phyloP scores from a whole-genome alignment of 139 green algal species.

The Zygnema cylindricum region DNA sequence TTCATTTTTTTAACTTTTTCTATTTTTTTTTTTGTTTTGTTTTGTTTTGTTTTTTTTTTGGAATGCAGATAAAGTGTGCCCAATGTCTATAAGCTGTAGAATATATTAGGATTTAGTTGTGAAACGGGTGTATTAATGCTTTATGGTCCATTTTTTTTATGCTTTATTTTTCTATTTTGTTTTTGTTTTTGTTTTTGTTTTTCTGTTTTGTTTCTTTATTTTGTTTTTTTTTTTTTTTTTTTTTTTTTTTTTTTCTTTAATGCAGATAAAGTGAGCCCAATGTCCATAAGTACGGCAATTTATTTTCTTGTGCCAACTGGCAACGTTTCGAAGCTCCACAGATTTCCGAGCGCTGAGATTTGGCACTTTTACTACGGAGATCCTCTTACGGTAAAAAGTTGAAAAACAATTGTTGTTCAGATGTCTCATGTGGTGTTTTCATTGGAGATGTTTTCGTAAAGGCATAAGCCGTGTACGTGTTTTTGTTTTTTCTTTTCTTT shows the following conservation, averaged over 20 bases:
- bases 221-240: neutral
- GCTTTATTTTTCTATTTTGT: no score
- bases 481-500: slow-evolving; percentile 16
- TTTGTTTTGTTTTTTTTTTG: no score
- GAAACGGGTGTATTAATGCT: no score
- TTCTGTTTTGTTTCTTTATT: neutral
- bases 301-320: slow-evolving; percentile 57
- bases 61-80: no score
- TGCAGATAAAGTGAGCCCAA: slow-evolving; percentile 42
- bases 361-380: slow-evolving; percentile 58
- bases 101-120: no score
- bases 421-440: neutral
- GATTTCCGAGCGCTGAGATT: slow-evolving; percentile 51
- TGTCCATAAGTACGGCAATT: slow-evolving; percentile 49
- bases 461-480: neutral
- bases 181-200: no score
- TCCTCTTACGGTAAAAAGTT: slow-evolving; percentile 31
- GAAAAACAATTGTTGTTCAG: neutral
- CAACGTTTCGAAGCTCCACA: slow-evolving; percentile 52
- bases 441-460: neutral
- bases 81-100: no score
- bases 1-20: no score
- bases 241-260: neutral
- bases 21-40: no score
- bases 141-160: no score